Evolutionary conservation across 2,329 filamentous ascomycete genomes (phyloP).

Genomic region (Pseudogymnoascus sp.): DNA sequence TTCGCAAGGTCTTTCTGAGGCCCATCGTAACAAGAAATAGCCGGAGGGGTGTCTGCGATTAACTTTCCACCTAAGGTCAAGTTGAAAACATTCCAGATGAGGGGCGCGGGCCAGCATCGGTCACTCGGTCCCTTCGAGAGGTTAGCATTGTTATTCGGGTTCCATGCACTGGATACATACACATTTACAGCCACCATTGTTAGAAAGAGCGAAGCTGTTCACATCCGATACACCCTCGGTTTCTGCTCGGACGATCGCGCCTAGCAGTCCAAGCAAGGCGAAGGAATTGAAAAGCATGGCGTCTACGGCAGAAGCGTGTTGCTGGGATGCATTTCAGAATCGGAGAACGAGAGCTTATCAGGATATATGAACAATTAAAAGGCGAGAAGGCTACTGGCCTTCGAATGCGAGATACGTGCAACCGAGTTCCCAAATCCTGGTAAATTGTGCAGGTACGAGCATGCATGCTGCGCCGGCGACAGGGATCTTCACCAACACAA

Average conservation of each 20-base stretch:
- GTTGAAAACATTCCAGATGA: conserved; percentile 32
- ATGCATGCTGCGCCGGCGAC: not conserved
- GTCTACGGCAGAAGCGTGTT: not conserved
- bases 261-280: not conserved
- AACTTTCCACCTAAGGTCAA: conserved; percentile 30
- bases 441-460: not conserved
- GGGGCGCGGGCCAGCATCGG: conserved; percentile 31
- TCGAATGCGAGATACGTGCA: not conserved
- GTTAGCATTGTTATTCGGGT: not conserved
- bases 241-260: not conserved
- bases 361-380: conserved; percentile 4
- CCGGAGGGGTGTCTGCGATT: conserved; percentile 30
- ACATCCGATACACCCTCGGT: not conserved
- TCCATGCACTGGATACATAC: not conserved
- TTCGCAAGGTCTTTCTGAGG: conserved; percentile 26
- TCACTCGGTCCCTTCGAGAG: not conserved
- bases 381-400: not conserved
- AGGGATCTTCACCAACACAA: not conserved
- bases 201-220: not conserved
- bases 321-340: not conserved
- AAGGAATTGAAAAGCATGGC: conserved; percentile 6
- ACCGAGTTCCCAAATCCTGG: not conserved
- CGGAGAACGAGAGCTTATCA: not conserved
- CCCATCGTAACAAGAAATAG: conserved; percentile 32
- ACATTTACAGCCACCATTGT: conserved; percentile 1